These are phyloP conservation scores for Micromonas pusilla DNA, from an alignment of 139 green algal genomes.

Conservation along the genomic window DNA sequence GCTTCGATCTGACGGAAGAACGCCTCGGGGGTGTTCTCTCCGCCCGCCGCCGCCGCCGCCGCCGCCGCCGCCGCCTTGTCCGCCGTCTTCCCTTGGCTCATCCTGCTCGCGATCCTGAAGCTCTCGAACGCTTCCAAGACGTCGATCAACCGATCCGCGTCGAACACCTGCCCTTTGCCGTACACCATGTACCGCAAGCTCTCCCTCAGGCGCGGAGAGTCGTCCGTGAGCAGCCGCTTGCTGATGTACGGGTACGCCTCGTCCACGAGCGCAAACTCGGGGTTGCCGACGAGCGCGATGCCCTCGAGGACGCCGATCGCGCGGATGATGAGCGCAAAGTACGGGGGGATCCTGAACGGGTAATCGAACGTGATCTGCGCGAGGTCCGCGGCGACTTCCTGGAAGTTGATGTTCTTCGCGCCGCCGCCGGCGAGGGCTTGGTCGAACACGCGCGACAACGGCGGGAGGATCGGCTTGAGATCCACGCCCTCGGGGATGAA, in stretches of 20 bases:
- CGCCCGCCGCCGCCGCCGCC: neutral
- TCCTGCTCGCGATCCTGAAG: constrained; percentile 55
- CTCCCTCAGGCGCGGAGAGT: constrained; percentile 70
- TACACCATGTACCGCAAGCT: constrained; percentile 79
- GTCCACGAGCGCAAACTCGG: constrained; percentile 94
- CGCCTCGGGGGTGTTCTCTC: too few species aligned
- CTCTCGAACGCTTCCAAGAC: constrained; percentile 90
- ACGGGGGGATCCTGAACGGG: constrained; percentile 83
- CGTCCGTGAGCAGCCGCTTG: constrained; percentile 84
- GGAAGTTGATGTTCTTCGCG: constrained; percentile 56
- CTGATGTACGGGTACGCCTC: constrained; percentile 97
- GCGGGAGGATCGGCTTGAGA: constrained; percentile 84
- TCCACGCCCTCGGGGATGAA: constrained; percentile 93
- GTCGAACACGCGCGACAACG: constrained; percentile 42
- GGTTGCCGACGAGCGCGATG: constrained; percentile 74
- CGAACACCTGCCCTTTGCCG: constrained; percentile 56
- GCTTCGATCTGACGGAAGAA: neutral
- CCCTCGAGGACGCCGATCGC: constrained; percentile 73
- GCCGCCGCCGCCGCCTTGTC: neutral
- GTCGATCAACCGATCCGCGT: constrained; percentile 89
- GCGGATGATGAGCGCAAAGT: constrained; percentile 90
- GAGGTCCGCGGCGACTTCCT: constrained; percentile 93
- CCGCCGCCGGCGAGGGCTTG: constrained; percentile 49
- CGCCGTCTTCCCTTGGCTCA: neutral
- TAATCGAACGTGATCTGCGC: constrained; percentile 98